Conservation (phyloP, 768 basidiomycete species). For the Sporobolomyces roseus region DNA sequence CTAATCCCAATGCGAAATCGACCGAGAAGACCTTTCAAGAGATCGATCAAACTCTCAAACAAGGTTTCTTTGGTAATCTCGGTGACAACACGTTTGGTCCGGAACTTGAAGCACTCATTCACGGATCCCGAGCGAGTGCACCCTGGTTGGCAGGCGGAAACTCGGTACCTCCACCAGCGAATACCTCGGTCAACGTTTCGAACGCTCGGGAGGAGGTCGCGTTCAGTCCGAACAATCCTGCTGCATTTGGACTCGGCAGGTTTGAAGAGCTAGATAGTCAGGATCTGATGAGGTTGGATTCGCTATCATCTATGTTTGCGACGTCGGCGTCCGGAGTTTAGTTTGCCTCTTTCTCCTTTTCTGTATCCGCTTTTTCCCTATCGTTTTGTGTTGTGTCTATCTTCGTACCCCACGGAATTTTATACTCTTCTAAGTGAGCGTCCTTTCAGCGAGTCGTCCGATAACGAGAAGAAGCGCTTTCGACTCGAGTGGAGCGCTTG, state of each 20-base stretch:
- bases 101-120: conserved; percentile 7
- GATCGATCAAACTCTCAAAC: conserved; percentile 4
- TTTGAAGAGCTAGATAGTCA: conserved; percentile 5
- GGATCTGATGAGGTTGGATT: not conserved
- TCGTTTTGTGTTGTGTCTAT: not conserved
- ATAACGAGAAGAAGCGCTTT: too few species aligned
- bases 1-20: not conserved
- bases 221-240: not conserved
- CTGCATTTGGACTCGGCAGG: not conserved
- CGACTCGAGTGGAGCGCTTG: too few species aligned
- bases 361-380: not conserved
- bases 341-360: not conserved
- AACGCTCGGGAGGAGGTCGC: not conserved
- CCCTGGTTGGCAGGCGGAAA: not conserved
- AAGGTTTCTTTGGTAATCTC: conserved; percentile 2
- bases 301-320: not conserved
- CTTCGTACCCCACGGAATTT: too few species aligned
- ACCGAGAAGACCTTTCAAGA: conserved; percentile 4
- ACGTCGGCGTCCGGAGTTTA: too few species aligned
- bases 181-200: not conserved
- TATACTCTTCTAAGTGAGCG: too few species aligned
- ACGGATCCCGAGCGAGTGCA: conserved; percentile 6
- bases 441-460: too few species aligned
- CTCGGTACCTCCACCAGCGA: not conserved
- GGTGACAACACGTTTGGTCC: conserved; percentile 14